A percentile compares a stretch with the other conserved stretches of the same genome.
phyloP scores from a whole-genome alignment of 2,329 filamentous ascomycete species.

The Byssoonygena ceratinophila region DNA sequence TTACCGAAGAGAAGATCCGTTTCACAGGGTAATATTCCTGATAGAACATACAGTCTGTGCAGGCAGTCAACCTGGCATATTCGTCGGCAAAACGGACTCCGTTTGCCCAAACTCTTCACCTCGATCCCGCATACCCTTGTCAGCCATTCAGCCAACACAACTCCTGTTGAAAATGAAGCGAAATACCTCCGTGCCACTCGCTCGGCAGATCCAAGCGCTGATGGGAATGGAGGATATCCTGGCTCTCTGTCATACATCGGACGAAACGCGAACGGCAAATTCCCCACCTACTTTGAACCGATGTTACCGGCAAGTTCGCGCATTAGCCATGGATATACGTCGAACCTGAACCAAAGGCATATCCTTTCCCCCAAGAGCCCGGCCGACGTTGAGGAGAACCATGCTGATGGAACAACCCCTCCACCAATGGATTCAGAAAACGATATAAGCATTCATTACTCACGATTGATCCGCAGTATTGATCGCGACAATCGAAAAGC shows the following conservation, averaged over 20 bases:
- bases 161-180: neutral
- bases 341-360: neutral
- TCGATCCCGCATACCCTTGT: neutral
- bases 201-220: slow-evolving; percentile 17
- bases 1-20: slow-evolving; percentile 15
- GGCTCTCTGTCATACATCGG: slow-evolving; percentile 2
- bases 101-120: slow-evolving; percentile 20
- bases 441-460: slow-evolving; percentile 24
- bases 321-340: too few relatives aligned
- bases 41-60: neutral
- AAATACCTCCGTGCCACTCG: neutral
- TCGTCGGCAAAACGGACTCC: slow-evolving; percentile 18
- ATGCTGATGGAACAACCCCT: slow-evolving; percentile 17
- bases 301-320: neutral
- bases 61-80: slow-evolving; percentile 3
- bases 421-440: slow-evolving; percentile 25
- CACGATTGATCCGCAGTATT: slow-evolving; percentile 24
- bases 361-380: slow-evolving; percentile 13
- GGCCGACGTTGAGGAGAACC: slow-evolving; percentile 15
- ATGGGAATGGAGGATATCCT: neutral
- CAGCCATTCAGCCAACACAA: neutral
- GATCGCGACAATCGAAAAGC: slow-evolving; percentile 24
- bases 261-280: slow-evolving; percentile 12
- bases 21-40: slow-evolving; percentile 16
- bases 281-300: slow-evolving; percentile 4